Evolutionary conservation across 148 eudicot species (phyloP), one percentile per base, ranked within the genome.

Genomic region (Nepenthes mirabilis): DNA sequence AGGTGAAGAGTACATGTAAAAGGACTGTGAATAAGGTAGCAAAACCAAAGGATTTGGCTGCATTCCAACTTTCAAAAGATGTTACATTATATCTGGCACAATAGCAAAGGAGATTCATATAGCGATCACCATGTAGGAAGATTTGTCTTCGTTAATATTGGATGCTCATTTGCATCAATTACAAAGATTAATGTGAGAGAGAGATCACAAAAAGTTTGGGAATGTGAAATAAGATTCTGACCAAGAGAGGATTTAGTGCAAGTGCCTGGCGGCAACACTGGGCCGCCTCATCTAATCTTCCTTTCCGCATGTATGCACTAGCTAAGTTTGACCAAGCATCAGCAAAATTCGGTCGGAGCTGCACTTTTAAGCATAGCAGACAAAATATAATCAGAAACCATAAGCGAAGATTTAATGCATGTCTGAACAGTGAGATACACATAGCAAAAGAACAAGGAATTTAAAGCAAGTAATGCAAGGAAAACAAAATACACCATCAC

Each of bases 241-340:
- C 74, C 90, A 91, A 63, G 47, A 64, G 93, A 69, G 95, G 95
- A 70, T 85, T 91, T 51, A 91, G 66, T 45, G 82, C 74, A 73
- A 91, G 97, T 47, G 97, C 97, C 83, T 91, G 97, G 52, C 93
- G 90, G 68, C 97, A 91, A 68, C 97, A 91, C 62, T 85, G 90
- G 52, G 93, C 90, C 43, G 95, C 97, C 78, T 91, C 97, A 81
- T 54, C 76, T 59, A 85, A 72, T 80, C 90, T 81, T 59, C 96
- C 96, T 78, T 91, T 91, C 63, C 96, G 73, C 96, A 91, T 87
- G 79, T 88, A 91, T 14, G 97, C 93, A 81, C 94, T 88, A 55
- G 93, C 95, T 71, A 91, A 76, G 70, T 91, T 91, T 33, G 97
- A 91, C 97, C 97, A 91, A 67, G 97, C 97, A 91, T 91, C 97